Evolutionary conservation across 441 rosid species (phyloP), one percentile per base, ranked within the genome.

Genomic region (Bruguiera hainesii): DNA sequence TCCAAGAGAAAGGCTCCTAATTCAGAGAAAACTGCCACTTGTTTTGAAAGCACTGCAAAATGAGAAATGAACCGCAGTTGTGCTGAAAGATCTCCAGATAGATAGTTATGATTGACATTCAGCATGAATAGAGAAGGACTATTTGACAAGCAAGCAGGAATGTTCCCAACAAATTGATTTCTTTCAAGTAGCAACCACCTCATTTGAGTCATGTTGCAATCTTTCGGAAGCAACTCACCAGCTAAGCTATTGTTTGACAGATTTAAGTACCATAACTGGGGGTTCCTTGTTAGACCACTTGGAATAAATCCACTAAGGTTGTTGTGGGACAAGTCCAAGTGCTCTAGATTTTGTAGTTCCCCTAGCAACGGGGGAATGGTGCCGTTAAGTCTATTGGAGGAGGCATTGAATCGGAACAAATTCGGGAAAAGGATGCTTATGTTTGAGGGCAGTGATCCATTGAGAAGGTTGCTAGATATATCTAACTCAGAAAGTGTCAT

Each of bases 151-250:
- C 70, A 66, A 56, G 8, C 4, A 1, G 70, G 42, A 0, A 66
- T 37, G 28, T 26, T 56, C 30, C 70, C 70, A 19, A 25, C 39
- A 46, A 66, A 66, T 19, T 7, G 35, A 42, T 66, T 66, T 3
- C 57, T 18, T 23, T 42, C 25, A 16, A 66, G 70, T n/a, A 66
- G 62, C 62, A 66, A 28, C 70, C 70, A 66, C 56, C 31, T 56
- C 62, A 66, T 0, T 6, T 42, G 2, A 30, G 49, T 20, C 61
- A 66, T 39, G 19, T 56, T 66, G 31, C 70, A 66, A n/a, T 57
- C 61, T 66, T 13, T n/a, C 0, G 63, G 70, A 29, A 66, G 62
- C 55, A 66, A 19, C n/a, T 10, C 53, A 39, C 70, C 70, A 19
- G 16, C 3, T 28, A 66, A 66, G 49, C 31, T 13, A 42, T 66